Evolutionary conservation across 225 moss, liverwort and hornwort species (phyloP).

Genomic region (Anthoceros angustus): DNA sequence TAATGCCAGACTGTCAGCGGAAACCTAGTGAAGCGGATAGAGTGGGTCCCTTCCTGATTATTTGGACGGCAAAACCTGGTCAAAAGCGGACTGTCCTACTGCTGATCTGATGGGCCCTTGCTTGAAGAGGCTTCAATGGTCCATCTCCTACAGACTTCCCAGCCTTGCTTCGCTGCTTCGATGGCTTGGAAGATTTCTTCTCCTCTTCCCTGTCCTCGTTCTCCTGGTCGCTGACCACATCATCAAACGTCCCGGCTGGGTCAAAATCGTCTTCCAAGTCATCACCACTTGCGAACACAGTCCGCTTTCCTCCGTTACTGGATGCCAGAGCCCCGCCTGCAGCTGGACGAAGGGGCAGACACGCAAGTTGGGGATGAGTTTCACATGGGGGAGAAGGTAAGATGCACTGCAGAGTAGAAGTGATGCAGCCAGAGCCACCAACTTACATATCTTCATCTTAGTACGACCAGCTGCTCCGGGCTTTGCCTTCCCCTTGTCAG

Average conservation of each 20-base stretch:
- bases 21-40: no score
- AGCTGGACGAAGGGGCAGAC: constrained; percentile 4
- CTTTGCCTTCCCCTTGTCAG: constrained; percentile 45
- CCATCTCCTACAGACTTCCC: not conserved
- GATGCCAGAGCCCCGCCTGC: constrained; percentile 29
- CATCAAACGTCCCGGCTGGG: constrained; percentile 15
- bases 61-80: no score
- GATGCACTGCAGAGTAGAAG: not conserved
- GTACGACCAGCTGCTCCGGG: constrained; percentile 37
- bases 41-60: no score
- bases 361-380: not conserved
- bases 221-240: constrained; percentile 3
- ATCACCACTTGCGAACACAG: constrained; percentile 45
- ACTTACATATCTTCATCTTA: constrained; percentile 82
- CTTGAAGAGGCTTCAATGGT: not conserved
- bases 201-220: not conserved
- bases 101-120: no score
- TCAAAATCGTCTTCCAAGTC: constrained; percentile 52
- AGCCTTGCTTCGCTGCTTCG: not conserved
- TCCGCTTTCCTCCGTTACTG: constrained; percentile 37
- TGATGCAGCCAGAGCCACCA: not conserved
- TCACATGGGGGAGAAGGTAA: not conserved
- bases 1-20: no score
- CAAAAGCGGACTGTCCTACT: no score
- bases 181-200: not conserved